These are phyloP conservation scores for Prunus davidiana DNA, from an alignment of 306 rosid species.

Conservation along the genomic window DNA sequence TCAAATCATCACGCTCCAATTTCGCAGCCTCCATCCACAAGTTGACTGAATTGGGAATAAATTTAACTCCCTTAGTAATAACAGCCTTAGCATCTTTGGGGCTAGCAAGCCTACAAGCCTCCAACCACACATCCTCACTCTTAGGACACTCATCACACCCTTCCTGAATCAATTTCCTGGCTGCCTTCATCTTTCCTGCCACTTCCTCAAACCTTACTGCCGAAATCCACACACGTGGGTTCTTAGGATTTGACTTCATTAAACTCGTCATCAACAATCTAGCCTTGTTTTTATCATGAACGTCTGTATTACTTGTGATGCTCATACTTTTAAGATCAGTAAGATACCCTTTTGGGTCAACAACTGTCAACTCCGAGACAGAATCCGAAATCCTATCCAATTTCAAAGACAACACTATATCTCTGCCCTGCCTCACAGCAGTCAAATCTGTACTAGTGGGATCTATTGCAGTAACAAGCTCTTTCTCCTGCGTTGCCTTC, in stretches of 20 bases:
- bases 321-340: slow-evolving; percentile 79
- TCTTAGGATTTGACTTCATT: slow-evolving; percentile 72
- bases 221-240: slow-evolving; percentile 84
- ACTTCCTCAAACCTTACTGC: slow-evolving; percentile 79
- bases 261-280: slow-evolving; percentile 75
- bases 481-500: slow-evolving; percentile 82
- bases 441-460: slow-evolving; percentile 85
- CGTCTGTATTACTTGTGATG: slow-evolving; percentile 76
- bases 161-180: slow-evolving; percentile 67
- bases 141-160: slow-evolving; percentile 88
- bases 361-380: slow-evolving; percentile 66
- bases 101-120: slow-evolving; percentile 75
- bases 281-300: slow-evolving; percentile 75
- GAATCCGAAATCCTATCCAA: slow-evolving; percentile 74
- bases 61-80: slow-evolving; percentile 66
- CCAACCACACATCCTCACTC: slow-evolving; percentile 83
- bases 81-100: slow-evolving; percentile 82
- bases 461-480: slow-evolving; percentile 75
- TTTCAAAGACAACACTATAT: slow-evolving; percentile 71
- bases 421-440: slow-evolving; percentile 80
- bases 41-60: slow-evolving; percentile 70
- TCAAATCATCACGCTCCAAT: slow-evolving; percentile 60
- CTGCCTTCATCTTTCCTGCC: slow-evolving; percentile 72
- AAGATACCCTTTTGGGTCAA: slow-evolving; percentile 69
- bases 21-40: slow-evolving; percentile 77